phyloP scores from a whole-genome alignment of 257 asterid species.

The Thymus quinquecostatus region DNA sequence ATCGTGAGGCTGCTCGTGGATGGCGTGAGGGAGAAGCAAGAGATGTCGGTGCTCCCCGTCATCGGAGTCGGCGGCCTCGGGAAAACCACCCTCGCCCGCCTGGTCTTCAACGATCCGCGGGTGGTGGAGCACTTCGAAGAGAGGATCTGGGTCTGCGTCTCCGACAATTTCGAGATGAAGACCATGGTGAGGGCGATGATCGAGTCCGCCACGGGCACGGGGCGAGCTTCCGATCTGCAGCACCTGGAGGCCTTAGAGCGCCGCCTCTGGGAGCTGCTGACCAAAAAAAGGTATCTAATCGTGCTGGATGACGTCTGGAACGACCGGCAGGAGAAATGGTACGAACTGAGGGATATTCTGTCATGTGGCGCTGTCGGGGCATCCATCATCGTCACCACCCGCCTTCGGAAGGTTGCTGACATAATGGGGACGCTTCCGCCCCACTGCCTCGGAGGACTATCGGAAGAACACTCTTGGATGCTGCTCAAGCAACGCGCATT shows the following conservation, averaged over 20 bases:
- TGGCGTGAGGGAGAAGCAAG: no score
- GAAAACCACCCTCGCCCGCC: no score
- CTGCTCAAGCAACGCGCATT: constrained; percentile 34
- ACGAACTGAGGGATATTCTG: not conserved
- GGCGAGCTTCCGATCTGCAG: not conserved
- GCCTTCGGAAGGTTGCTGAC: not conserved
- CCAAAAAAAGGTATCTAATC: not conserved
- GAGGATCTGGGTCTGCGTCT: no score
- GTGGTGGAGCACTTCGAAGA: no score
- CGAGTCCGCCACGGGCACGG: not conserved
- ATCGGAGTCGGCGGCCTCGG: no score
- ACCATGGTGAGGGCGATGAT: not conserved
- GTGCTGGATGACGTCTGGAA: not conserved
- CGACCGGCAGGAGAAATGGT: not conserved
- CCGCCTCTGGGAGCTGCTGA: not conserved
- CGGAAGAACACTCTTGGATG: constrained; percentile 2
- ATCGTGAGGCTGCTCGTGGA: no score
- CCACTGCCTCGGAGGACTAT: not conserved
- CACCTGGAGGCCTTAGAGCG: not conserved
- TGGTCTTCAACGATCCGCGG: no score
- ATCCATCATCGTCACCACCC: not conserved
- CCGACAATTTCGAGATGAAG: not conserved
- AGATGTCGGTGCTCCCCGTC: no score
- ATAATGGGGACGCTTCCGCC: not conserved
- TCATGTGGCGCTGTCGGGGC: not conserved